Evolutionary conservation across 768 basidiomycete genomes (phyloP).

Genomic region (Termitomyces sp.): DNA sequence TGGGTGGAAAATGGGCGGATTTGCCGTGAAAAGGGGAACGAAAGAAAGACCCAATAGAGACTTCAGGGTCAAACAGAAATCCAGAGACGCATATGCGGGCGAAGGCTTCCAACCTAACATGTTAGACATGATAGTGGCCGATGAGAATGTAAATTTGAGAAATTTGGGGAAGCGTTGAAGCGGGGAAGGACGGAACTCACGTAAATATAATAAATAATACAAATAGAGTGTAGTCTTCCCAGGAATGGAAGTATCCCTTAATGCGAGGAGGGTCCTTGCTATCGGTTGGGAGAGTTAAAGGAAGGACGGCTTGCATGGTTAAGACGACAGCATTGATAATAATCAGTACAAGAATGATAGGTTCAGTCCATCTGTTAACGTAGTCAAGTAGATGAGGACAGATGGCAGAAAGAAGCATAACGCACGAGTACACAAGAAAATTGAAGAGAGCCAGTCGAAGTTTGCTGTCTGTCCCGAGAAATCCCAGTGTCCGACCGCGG

Average conservation of each 20-base stretch:
- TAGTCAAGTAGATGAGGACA: background rate
- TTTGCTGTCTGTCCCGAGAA: slow-evolving; percentile 66
- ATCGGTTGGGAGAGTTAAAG: slow-evolving; percentile 50
- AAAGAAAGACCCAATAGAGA: slow-evolving; percentile 50
- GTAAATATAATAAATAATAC: slow-evolving; percentile 83
- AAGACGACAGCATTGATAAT: slow-evolving; percentile 80
- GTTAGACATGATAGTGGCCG: slow-evolving; percentile 14
- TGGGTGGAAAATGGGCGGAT: slow-evolving; percentile 26
- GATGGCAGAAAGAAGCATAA: slow-evolving; percentile 15
- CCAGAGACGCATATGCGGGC: slow-evolving; percentile 90
- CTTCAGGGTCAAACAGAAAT: slow-evolving; percentile 81
- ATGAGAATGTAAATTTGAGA: background rate
- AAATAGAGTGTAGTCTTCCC: slow-evolving; percentile 91
- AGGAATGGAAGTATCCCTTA: slow-evolving; percentile 77
- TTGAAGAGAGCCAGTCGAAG: slow-evolving; percentile 62
- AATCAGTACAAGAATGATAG: slow-evolving; percentile 77
- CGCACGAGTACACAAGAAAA: slow-evolving; percentile 73
- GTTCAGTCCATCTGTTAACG: slow-evolving; percentile 75
- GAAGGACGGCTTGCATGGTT: slow-evolving; percentile 71
- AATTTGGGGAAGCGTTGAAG: no score
- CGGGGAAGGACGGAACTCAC: slow-evolving; percentile 50
- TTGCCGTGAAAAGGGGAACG: slow-evolving; percentile 30
- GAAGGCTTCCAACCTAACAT: slow-evolving; percentile 71
- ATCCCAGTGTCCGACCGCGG: slow-evolving; percentile 75
- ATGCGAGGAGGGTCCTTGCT: slow-evolving; percentile 36